Percentiles rank a stretch among this genome's conserved stretches.
Conservation (phyloP, 2,329 filamentous ascomycete species). For the Cladophialophora yegresii region DNA sequence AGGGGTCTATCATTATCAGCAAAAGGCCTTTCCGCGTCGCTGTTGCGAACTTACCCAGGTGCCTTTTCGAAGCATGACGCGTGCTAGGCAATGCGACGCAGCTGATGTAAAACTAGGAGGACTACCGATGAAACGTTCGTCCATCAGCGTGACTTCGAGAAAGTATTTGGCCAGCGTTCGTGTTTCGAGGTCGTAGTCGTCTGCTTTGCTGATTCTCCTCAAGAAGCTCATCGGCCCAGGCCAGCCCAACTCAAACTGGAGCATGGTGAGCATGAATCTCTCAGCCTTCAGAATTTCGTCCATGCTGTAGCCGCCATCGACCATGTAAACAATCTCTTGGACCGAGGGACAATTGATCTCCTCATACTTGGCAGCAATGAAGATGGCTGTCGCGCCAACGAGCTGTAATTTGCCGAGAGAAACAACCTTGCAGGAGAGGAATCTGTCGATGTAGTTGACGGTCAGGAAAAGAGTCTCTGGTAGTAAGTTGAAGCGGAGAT, state of each 20-base stretch:
- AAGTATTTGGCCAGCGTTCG: constrained; percentile 97
- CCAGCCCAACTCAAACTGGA: constrained; percentile 93
- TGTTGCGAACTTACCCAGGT: constrained; percentile 71
- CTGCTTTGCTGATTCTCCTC: constrained; percentile 93
- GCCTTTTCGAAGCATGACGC: constrained; percentile 85
- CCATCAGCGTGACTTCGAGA: constrained; percentile 94
- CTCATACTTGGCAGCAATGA: constrained; percentile 96
- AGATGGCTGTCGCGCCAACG: constrained; percentile 91
- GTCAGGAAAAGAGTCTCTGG: constrained; percentile 94
- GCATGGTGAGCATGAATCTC: constrained; percentile 96
- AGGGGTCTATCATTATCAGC: constrained; percentile 59
- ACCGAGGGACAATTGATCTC: constrained; percentile 98
- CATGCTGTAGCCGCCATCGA: constrained; percentile 82
- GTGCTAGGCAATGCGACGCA: constrained; percentile 86
- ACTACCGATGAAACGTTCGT: constrained; percentile 91
- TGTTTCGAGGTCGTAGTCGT: constrained; percentile 95
- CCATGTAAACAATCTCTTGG: constrained; percentile 96
- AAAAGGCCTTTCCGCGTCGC: neutral
- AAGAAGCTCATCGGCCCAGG: constrained; percentile 99
- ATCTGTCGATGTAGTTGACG: constrained; percentile 96
- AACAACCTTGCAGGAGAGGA: constrained; percentile 90
- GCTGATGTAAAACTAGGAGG: constrained; percentile 89
- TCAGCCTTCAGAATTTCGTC: constrained; percentile 97
- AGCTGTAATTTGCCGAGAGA: constrained; percentile 94
- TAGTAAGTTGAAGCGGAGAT: constrained; percentile 83